These are phyloP conservation scores for Sporothrix brasiliensis DNA, from an alignment of 2,329 filamentous ascomycete species.

Conservation along the genomic window DNA sequence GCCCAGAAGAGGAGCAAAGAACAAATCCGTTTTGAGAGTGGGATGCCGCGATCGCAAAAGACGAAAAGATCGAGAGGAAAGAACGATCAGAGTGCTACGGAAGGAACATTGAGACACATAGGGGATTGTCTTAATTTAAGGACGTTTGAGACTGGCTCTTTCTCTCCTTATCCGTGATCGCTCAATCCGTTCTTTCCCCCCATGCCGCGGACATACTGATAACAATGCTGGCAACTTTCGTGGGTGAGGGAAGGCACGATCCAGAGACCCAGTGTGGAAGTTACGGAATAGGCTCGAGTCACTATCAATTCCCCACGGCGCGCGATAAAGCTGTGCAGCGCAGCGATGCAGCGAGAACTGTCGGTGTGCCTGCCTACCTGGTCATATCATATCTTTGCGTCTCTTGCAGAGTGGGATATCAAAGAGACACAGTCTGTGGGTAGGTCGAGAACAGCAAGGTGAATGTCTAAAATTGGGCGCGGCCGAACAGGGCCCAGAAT, in stretches of 20 bases:
- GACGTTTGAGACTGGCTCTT: slow-evolving; percentile 2
- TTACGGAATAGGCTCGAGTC: slow-evolving; percentile 28
- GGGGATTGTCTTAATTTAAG: slow-evolving; percentile 24
- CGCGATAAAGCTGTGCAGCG: slow-evolving; percentile 18
- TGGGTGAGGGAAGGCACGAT: slow-evolving; percentile 20
- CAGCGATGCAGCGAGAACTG: slow-evolving; percentile 20
- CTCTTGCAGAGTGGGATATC: slow-evolving; percentile 18
- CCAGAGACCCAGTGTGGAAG: not conserved
- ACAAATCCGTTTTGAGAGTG: slow-evolving; percentile 1
- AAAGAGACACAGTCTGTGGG: not conserved
- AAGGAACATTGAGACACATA: not conserved
- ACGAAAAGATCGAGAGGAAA: not conserved
- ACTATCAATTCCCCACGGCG: slow-evolving; percentile 28
- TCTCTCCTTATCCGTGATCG: slow-evolving; percentile 5
- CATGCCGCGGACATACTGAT: slow-evolving; percentile 18
- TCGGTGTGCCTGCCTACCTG: slow-evolving; percentile 2
- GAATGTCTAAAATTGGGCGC: not conserved
- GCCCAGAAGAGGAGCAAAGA: slow-evolving; percentile 2
- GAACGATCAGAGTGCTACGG: not conserved
- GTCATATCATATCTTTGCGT: slow-evolving; percentile 4
- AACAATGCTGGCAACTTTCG: slow-evolving; percentile 22
- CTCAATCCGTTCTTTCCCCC: not conserved
- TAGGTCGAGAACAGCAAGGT: not conserved
- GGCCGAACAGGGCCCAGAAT: not conserved
- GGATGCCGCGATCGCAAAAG: not conserved